Conservation (phyloP, 2,329 filamentous ascomycete genomes). For the Anisogramma anomala region DNA sequence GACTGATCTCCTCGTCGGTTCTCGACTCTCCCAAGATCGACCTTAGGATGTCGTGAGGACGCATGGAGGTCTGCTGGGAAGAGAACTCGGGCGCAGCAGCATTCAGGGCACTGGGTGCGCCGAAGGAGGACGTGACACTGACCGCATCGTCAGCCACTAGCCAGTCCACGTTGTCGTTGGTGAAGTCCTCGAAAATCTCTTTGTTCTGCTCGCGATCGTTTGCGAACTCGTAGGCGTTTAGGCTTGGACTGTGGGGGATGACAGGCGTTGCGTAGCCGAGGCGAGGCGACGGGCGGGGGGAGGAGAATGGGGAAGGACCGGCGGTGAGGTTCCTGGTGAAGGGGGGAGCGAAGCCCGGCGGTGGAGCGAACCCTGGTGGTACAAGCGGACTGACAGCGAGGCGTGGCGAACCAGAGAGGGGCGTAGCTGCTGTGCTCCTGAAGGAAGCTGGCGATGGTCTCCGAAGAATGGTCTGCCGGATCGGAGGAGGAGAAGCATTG, state of each 20-base stretch:
- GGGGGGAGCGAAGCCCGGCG: slow-evolving; percentile 42
- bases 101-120: slow-evolving; percentile 60
- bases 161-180: slow-evolving; percentile 94
- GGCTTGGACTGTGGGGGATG: slow-evolving; percentile 84
- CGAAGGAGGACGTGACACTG: slow-evolving; percentile 64
- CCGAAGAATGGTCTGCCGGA: slow-evolving; percentile 80
- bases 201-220: slow-evolving; percentile 69
- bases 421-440: slow-evolving; percentile 66
- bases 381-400: slow-evolving; percentile 72
- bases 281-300: slow-evolving; percentile 82
- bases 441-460: slow-evolving; percentile 87
- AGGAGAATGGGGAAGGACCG: slow-evolving; percentile 81
- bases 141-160: slow-evolving; percentile 80
- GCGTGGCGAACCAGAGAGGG: slow-evolving; percentile 70
- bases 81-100: slow-evolving; percentile 71
- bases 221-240: slow-evolving; percentile 90
- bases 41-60: slow-evolving; percentile 91
- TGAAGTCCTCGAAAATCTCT: slow-evolving; percentile 83
- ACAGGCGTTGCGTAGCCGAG: slow-evolving; percentile 79
- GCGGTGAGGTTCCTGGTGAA: slow-evolving; percentile 69
- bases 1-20: slow-evolving; percentile 88
- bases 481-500: slow-evolving; percentile 66
- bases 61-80: slow-evolving; percentile 75
- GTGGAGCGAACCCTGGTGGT: slow-evolving; percentile 56
- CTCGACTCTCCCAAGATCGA: slow-evolving; percentile 84